Evolutionary conservation across 2,329 filamentous ascomycete genomes (phyloP).

Genomic region (Xylariales sp.): DNA sequence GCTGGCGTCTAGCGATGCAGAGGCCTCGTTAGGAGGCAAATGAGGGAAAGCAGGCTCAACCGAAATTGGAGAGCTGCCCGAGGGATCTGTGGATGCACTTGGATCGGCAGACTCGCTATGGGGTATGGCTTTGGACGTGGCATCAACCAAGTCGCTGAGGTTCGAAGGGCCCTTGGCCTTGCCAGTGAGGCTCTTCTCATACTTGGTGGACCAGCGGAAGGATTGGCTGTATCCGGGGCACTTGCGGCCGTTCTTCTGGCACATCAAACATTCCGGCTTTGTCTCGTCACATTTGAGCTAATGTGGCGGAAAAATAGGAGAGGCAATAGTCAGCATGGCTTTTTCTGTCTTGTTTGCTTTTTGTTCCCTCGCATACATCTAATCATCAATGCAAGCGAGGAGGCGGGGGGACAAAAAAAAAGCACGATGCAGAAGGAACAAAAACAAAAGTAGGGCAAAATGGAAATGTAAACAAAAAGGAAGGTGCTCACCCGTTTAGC

Average conservation of each 20-base stretch:
- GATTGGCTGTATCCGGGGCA: conserved; percentile 26
- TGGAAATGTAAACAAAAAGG: background rate
- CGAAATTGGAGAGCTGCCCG: background rate
- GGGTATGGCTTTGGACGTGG: conserved; percentile 8
- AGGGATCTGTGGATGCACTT: background rate
- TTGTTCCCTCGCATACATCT: too few relatives aligned
- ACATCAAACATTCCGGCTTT: conserved; percentile 21
- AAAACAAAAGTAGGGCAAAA: too few relatives aligned
- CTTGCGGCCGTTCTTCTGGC: conserved; percentile 20
- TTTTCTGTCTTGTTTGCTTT: too few relatives aligned
- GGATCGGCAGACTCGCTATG: background rate
- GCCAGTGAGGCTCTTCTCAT: conserved; percentile 21
- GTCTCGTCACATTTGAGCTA: conserved; percentile 29
- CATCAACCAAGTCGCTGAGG: conserved; percentile 8
- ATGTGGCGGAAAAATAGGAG: too few relatives aligned
- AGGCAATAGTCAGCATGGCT: too few relatives aligned
- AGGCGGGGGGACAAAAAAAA: too few relatives aligned
- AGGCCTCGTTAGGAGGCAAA: background rate
- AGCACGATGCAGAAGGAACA: too few relatives aligned
- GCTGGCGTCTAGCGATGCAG: background rate
- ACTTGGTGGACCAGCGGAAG: conserved; percentile 37
- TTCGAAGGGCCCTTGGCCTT: conserved; percentile 8
- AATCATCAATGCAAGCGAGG: too few relatives aligned
- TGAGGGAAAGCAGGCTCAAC: background rate
- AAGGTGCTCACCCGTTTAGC: conserved; percentile 17